Percentiles rank a stretch among this genome's conserved stretches.
Evolutionary conservation across 2,329 filamentous ascomycete genomes (phyloP).

Genomic region (Talaromyces sp.): DNA sequence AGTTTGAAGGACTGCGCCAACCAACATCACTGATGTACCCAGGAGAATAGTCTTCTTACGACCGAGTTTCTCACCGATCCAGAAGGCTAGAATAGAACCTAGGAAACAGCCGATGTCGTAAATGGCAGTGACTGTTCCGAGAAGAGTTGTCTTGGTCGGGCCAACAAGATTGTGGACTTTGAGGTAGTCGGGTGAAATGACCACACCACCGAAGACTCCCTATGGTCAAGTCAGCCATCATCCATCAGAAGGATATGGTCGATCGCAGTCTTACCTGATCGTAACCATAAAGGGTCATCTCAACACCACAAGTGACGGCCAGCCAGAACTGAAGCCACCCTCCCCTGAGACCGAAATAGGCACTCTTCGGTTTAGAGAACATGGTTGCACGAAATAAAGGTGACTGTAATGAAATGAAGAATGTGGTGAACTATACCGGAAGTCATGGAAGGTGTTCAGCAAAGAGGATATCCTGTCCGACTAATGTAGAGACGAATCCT

Average conservation of each 20-base stretch:
- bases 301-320: slow-evolving; percentile 36
- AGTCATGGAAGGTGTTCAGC: not conserved
- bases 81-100: slow-evolving; percentile 50
- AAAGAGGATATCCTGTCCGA: not conserved
- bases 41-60: slow-evolving; percentile 48
- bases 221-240: not conserved
- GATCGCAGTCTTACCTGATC: slow-evolving; percentile 40
- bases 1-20: slow-evolving; percentile 51
- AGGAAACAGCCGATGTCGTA: slow-evolving; percentile 62
- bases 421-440: not conserved
- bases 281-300: slow-evolving; percentile 50
- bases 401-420: not conserved
- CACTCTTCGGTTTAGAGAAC: slow-evolving; percentile 2
- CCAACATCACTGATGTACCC: slow-evolving; percentile 49
- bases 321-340: slow-evolving; percentile 59
- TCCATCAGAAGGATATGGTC: not conserved
- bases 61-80: slow-evolving; percentile 48
- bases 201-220: slow-evolving; percentile 55
- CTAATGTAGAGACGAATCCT: not conserved
- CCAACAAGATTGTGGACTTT: slow-evolving; percentile 48
- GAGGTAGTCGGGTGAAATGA: slow-evolving; percentile 56
- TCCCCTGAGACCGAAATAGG: slow-evolving; percentile 55
- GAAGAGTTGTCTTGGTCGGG: slow-evolving; percentile 29
- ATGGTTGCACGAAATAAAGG: not conserved
- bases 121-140: slow-evolving; percentile 53